Base-by-base conservation (phyloP, 2,329 filamentous ascomycete species). In the Apiospora malaysiana region DNA sequence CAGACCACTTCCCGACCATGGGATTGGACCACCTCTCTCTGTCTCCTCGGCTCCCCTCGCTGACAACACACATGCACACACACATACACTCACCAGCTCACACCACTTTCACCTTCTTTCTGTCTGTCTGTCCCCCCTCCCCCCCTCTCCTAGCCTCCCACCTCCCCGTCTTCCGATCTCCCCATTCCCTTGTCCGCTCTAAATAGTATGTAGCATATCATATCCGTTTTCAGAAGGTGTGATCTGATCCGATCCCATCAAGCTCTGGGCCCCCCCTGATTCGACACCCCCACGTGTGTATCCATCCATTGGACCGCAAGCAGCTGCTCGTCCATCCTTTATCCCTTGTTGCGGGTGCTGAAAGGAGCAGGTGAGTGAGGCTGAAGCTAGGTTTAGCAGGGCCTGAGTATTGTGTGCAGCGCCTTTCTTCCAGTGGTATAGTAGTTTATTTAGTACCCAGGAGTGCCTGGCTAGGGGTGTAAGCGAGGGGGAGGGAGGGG, bases 141-240 rank as follows among this genome's bases (percentile, higher is more conserved):
- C 14, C 14, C 42, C 42, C 42, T n/a, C n/a, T n/a, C n/a, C n/a
- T n/a, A n/a, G n/a, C n/a, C 42, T 14, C 42, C 9, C 40, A 42
- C 40, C 42, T 14, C 42, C 4, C 4, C 16, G 12, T 14, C 12
- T 42, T 42, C 40, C 40, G 32, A 42, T 42, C 12, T 14, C 8
- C 12, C 12, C 40, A 42, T 42, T 42, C 40, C 42, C 42, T 45
- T 45, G 42, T 16, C 42, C 42, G 12, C 42, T 45, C 42, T 45
- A 42, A 42, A 42, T 42, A 10, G 40, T 42, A 42, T 42, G 40
- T 45, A 16, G 42, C 42, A 45, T 45, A 45, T 18, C 42, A 63
- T 59, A 40, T 40, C 56, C 56, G 56, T 63, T 63, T 63, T 63
- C 56, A 63, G 56, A 63, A 63, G 56, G 56, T 63, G 56, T 63